Conservation (phyloP, 108 stramenopile species). For the Nitzschia putrida region DNA sequence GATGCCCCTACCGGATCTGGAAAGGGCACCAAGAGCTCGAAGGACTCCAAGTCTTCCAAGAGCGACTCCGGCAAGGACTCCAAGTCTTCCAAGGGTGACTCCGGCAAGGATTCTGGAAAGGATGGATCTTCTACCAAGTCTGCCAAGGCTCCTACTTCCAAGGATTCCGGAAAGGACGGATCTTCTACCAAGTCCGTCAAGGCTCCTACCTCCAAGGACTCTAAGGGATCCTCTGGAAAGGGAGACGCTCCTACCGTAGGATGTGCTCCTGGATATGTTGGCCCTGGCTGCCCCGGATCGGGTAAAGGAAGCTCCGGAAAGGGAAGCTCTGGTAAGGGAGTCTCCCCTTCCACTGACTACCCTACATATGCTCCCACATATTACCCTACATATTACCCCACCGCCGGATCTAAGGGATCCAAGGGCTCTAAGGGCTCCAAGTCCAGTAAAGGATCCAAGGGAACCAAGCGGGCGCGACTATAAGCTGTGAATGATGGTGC, state of each 20-base stretch:
- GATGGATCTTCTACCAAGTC: background rate
- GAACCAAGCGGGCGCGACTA: conserved; percentile 13
- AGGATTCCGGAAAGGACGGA: too few relatives aligned
- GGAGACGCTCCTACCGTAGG: background rate
- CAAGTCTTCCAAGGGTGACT: background rate
- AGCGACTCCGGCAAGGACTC: background rate
- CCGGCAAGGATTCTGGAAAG: conserved; percentile 8
- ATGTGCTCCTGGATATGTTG: background rate
- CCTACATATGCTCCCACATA: background rate
- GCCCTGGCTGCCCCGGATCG: background rate
- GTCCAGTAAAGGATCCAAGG: conserved; percentile 4
- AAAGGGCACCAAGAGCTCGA: background rate
- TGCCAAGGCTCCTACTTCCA: too few relatives aligned
- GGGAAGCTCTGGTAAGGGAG: background rate
- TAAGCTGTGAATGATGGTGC: conserved; percentile 5
- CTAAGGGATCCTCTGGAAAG: conserved; percentile 1
- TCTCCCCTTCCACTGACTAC: background rate
- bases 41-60: conserved; percentile 1
- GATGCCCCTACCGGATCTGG: background rate
- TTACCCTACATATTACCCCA: background rate
- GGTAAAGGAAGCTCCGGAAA: background rate
- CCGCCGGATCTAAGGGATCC: background rate
- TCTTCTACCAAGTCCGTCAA: too few relatives aligned
- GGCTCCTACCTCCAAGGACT: too few relatives aligned
- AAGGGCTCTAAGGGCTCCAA: background rate